These are phyloP conservation scores for Cornus florida DNA, from an alignment of 148 eudicot genomes.

Conservation along the genomic window DNA sequence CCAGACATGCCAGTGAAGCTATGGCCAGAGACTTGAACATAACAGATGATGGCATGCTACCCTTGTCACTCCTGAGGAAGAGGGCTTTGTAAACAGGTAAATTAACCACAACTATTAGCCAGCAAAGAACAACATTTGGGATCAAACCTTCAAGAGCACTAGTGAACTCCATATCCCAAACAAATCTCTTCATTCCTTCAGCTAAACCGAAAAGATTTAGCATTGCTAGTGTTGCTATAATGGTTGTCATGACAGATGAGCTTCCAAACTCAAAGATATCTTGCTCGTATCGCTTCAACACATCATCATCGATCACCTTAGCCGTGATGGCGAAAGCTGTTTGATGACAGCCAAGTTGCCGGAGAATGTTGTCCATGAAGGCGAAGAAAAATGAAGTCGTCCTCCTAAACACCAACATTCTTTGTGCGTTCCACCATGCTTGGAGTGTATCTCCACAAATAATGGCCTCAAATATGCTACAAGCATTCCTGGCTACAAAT, in stretches of 20 bases:
- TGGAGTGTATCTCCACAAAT: conserved; percentile 27
- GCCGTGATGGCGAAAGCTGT: conserved; percentile 30
- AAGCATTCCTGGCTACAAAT: conserved; percentile 16
- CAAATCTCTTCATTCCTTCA: conserved; percentile 6
- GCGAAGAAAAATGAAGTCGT: conserved; percentile 32
- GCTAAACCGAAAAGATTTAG: conserved; percentile 27
- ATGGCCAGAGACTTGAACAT: conserved; percentile 28
- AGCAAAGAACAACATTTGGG: conserved; percentile 22
- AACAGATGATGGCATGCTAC: conserved; percentile 32
- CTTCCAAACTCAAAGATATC: conserved; percentile 42
- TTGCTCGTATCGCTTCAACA: conserved; percentile 26
- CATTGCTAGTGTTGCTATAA: conserved; percentile 27
- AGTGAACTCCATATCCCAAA: neutral
- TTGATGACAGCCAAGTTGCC: conserved; percentile 30
- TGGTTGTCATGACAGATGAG: conserved; percentile 25
- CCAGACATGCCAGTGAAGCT: conserved; percentile 25
- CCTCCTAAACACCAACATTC: conserved; percentile 39
- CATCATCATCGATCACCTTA: conserved; percentile 31
- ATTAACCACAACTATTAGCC: conserved; percentile 23
- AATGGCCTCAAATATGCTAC: conserved; percentile 32
- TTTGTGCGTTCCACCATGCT: conserved; percentile 47
- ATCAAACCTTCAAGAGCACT: conserved; percentile 5
- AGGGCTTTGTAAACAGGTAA: conserved; percentile 38
- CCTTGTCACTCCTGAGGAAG: conserved; percentile 35
- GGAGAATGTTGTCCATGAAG: conserved; percentile 22